Evolutionary conservation across 1,284 basidiomycete genomes (phyloP).

Genomic region (Cutaneotrichosporon cutaneum): DNA sequence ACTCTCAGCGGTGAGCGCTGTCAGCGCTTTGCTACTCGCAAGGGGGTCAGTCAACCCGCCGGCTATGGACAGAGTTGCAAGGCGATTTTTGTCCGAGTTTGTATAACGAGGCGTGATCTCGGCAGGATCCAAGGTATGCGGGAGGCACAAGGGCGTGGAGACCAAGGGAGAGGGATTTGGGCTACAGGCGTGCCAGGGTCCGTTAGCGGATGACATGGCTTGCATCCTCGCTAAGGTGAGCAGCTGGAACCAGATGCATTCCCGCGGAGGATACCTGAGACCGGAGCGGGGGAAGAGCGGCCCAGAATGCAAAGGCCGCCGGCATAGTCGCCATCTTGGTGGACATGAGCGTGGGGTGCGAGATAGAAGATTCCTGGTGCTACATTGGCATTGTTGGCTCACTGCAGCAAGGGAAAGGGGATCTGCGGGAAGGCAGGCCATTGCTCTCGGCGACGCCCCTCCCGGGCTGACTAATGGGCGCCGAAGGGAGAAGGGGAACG

Average conservation of each 20-base stretch:
- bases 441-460: too few relatives aligned
- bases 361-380: too few relatives aligned
- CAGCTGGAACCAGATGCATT: not conserved
- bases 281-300: not conserved
- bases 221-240: not conserved
- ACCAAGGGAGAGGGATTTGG: not conserved
- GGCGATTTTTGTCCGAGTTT: not conserved
- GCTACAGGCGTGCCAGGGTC: not conserved
- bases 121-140: not conserved
- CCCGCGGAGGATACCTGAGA: not conserved
- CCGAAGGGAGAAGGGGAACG: too few relatives aligned
- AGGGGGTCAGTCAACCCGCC: too few relatives aligned
- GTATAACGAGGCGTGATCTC: not conserved
- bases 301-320: not conserved
- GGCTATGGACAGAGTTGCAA: not conserved
- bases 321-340: not conserved
- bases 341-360: not conserved
- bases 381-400: too few relatives aligned
- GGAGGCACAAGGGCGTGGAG: not conserved
- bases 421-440: too few relatives aligned
- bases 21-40: too few relatives aligned
- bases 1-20: too few relatives aligned
- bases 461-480: too few relatives aligned
- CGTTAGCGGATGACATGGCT: not conserved
- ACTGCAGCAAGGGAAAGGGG: too few relatives aligned